Conservation (phyloP, 1,139 yeast genomes). For the Magnusiomyces clavatus region DNA sequence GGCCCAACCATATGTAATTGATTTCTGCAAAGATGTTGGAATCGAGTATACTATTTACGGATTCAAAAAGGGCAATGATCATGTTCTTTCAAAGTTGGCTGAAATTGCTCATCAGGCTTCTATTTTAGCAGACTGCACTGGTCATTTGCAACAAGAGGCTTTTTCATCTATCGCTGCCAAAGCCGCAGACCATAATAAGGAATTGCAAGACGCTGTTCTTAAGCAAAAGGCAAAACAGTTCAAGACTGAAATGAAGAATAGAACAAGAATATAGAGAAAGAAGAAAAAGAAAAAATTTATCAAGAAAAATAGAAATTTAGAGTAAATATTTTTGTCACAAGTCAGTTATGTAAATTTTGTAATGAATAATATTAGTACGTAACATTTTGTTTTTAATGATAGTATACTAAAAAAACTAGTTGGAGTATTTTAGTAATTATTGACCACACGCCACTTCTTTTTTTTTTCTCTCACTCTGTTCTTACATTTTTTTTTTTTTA, state of each 20-base stretch:
- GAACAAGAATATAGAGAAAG: constrained; percentile 9
- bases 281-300: too few species aligned
- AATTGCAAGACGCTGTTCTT: constrained; percentile 12
- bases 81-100: constrained; percentile 59
- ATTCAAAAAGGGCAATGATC: constrained; percentile 66
- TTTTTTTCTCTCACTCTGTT: too few species aligned
- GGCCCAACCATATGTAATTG: constrained; percentile 63
- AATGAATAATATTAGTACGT: too few species aligned
- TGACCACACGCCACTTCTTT: too few species aligned
- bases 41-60: constrained; percentile 79
- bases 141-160: constrained; percentile 27
- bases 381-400: too few species aligned
- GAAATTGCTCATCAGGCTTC: constrained; percentile 76
- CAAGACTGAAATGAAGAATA: constrained; percentile 9
- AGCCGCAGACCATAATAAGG: constrained; percentile 8
- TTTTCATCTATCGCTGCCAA: constrained; percentile 9
- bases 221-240: constrained; percentile 9
- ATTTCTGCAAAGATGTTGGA: constrained; percentile 73
- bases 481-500: too few species aligned
- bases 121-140: constrained; percentile 62
- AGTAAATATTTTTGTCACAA: too few species aligned
- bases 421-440: too few species aligned
- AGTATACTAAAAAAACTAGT: not conserved
- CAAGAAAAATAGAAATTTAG: too few species aligned
- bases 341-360: too few species aligned